Conservation (phyloP, 345 rosid species). For the Hibiscus syriacus region DNA sequence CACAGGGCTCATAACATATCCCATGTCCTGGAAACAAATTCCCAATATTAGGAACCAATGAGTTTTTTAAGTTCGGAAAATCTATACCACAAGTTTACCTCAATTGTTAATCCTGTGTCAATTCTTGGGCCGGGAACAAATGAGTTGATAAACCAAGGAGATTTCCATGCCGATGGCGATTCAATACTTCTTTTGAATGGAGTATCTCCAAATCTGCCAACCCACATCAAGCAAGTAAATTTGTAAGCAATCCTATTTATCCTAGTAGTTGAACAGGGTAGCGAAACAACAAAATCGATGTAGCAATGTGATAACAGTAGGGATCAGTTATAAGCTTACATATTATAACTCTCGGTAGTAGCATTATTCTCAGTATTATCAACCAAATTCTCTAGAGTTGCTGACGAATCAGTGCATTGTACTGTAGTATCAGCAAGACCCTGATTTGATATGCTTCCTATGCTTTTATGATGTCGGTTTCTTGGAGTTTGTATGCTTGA, state of each 20-base stretch:
- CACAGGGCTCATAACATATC: slow-evolving; percentile 79
- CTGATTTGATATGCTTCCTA: no score
- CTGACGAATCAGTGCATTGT: slow-evolving; percentile 27
- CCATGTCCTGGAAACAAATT: slow-evolving; percentile 61
- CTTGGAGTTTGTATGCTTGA: slow-evolving; percentile 41
- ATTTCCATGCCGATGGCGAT: slow-evolving; percentile 98
- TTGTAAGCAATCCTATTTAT: neutral
- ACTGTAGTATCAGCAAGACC: slow-evolving; percentile 24
- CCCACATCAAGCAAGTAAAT: slow-evolving; percentile 11
- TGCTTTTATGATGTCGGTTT: slow-evolving; percentile 34
- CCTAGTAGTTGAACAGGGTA: neutral
- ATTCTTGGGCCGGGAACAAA: slow-evolving; percentile 73
- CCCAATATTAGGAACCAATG: neutral
- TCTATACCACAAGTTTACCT: no score
- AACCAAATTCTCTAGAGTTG: slow-evolving; percentile 27
- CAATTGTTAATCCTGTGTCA: slow-evolving; percentile 79
- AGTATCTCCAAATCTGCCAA: slow-evolving; percentile 74
- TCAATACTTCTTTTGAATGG: slow-evolving; percentile 80
- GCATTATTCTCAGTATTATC: slow-evolving; percentile 32
- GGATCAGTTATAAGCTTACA: slow-evolving; percentile 37
- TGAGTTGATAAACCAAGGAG: slow-evolving; percentile 86
- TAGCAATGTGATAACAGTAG: no score
- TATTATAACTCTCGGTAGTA: slow-evolving; percentile 46
- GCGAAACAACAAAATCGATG: no score
- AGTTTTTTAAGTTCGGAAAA: neutral